Evolutionary conservation across 495 filamentous ascomycete species (phyloP).

Genomic region (Filosporella fistucella): DNA sequence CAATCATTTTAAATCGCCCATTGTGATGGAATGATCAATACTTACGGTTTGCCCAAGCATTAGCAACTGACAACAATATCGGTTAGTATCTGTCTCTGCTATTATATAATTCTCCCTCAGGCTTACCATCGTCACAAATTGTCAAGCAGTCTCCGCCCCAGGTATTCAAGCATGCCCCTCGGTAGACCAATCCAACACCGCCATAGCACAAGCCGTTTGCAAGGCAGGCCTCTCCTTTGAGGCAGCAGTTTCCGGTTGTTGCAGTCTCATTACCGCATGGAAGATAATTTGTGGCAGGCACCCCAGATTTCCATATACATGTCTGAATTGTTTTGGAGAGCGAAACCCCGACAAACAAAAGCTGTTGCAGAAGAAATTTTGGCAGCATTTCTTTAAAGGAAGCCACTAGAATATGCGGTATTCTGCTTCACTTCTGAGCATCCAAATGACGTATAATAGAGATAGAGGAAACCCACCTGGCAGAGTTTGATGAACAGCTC

Average conservation of each 20-base stretch:
- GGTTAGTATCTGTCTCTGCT: background rate
- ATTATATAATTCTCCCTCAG: background rate
- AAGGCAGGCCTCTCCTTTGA: background rate
- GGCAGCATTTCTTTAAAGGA: no score
- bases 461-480: no score
- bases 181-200: slow-evolving; percentile 1
- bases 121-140: slow-evolving; percentile 2
- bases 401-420: no score
- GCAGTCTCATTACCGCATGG: slow-evolving; percentile 1
- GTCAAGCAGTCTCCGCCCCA: slow-evolving; percentile 5
- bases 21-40: background rate
- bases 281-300: background rate
- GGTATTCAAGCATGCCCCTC: background rate
- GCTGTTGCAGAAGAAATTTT: background rate
- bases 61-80: background rate
- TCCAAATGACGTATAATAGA: no score
- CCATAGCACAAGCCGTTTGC: slow-evolving; percentile 1
- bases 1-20: background rate
- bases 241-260: slow-evolving; percentile 1
- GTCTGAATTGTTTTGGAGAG: background rate
- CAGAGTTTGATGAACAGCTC: no score
- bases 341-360: background rate
- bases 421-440: no score
- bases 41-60: slow-evolving; percentile 3
- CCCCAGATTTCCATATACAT: background rate